These are phyloP conservation scores for Botryotinia globosa DNA, from an alignment of 2,329 filamentous ascomycete genomes.

Conservation along the genomic window DNA sequence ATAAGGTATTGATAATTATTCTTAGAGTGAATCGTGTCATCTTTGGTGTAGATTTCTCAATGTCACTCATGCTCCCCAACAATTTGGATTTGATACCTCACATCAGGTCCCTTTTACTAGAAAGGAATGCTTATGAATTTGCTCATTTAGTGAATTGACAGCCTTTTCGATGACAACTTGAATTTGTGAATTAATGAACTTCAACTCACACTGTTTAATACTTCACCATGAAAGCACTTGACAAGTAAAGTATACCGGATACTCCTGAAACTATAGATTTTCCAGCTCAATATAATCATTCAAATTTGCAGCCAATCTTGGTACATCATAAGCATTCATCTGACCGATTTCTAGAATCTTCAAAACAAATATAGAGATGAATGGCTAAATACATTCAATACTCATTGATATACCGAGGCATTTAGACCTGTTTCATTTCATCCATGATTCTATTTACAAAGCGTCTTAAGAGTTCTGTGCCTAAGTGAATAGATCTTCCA, in stretches of 20 bases:
- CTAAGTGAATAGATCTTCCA: neutral
- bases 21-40: neutral
- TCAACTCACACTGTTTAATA: neutral
- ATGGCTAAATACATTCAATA: neutral
- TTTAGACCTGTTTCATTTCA: neutral
- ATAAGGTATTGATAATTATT: neutral
- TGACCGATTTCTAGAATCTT: neutral
- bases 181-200: neutral
- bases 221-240: neutral
- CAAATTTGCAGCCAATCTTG: neutral
- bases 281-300: neutral
- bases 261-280: neutral
- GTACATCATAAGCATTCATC: neutral
- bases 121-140: neutral
- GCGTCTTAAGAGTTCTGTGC: accelerated
- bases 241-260: accelerated
- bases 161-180: accelerated
- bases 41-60: too few species aligned
- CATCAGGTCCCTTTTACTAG: neutral
- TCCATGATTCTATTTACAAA: neutral
- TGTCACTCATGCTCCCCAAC: neutral
- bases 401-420: neutral
- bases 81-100: neutral
- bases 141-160: neutral
- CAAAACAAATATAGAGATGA: neutral